phyloP scores from a whole-genome alignment of 139 green algal species.

The Tetradesmus obliquus region DNA sequence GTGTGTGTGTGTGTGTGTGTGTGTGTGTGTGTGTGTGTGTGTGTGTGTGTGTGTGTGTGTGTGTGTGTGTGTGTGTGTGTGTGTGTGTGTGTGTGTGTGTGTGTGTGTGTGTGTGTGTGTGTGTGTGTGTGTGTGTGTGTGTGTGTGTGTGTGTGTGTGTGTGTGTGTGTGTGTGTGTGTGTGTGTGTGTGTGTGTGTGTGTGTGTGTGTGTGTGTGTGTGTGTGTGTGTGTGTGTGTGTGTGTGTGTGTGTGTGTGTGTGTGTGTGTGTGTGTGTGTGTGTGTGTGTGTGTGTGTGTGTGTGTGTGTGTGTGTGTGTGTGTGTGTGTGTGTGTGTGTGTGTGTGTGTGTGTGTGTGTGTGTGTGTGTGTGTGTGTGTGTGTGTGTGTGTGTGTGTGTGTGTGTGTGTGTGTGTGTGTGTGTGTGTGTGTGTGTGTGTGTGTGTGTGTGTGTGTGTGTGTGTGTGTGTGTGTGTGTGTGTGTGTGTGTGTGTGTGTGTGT shows the following conservation, averaged over 20 bases:
- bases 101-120: constrained; percentile 36
- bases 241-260: constrained; percentile 34
- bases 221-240: constrained; percentile 34
- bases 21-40: constrained; percentile 32
- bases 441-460: constrained; percentile 36
- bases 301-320: constrained; percentile 52
- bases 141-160: constrained; percentile 32
- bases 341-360: constrained; percentile 36
- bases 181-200: constrained; percentile 30
- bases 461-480: constrained; percentile 36
- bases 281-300: constrained; percentile 36
- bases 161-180: constrained; percentile 36
- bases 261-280: constrained; percentile 36
- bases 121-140: constrained; percentile 52
- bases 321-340: constrained; percentile 32
- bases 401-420: constrained; percentile 34
- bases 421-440: constrained; percentile 34
- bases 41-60: constrained; percentile 34
- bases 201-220: constrained; percentile 32
- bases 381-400: constrained; percentile 32
- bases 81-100: constrained; percentile 36
- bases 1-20: constrained; percentile 30
- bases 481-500: constrained; percentile 52
- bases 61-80: constrained; percentile 34
- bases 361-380: constrained; percentile 30